Evolutionary conservation across 116 monocot genomes (phyloP).

Genomic region (Thalassia testudinum): DNA sequence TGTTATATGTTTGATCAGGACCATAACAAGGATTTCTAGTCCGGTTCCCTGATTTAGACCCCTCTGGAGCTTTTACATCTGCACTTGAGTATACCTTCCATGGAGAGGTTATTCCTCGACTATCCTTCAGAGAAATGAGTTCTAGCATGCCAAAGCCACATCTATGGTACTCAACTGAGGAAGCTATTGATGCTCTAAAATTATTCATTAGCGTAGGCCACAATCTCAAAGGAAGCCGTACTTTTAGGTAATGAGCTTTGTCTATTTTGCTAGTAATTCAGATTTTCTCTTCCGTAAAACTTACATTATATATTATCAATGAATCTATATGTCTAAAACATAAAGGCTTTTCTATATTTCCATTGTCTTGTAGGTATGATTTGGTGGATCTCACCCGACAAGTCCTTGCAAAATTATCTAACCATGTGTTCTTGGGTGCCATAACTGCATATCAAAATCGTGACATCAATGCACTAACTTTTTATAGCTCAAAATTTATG

Average conservation of each 20-base stretch:
- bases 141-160: conserved; percentile 44
- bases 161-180: conserved; percentile 84
- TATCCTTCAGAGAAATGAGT: conserved; percentile 48
- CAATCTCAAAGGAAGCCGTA: conserved; percentile 36
- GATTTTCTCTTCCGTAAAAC: too few species aligned
- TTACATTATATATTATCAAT: too few species aligned
- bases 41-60: conserved; percentile 58
- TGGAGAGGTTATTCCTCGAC: conserved; percentile 16
- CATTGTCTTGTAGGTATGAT: conserved; percentile 52
- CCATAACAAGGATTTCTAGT: conserved; percentile 86
- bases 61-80: conserved; percentile 18
- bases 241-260: conserved; percentile 47
- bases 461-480: conserved; percentile 23
- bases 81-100: conserved; percentile 4
- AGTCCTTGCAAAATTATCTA: conserved; percentile 69
- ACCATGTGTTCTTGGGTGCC: conserved; percentile 54
- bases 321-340: too few species aligned
- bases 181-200: conserved; percentile 52
- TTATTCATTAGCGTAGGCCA: conserved; percentile 60
- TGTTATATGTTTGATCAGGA: conserved; percentile 18
- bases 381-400: conserved; percentile 86
- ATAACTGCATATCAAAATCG: conserved; percentile 39
- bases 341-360: neutral
- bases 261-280: neutral
- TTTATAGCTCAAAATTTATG: conserved; percentile 47